These are phyloP conservation scores for Lunasporangiospora selenospora DNA, from an alignment of 192 early-diverging fungal species.

Conservation along the genomic window DNA sequence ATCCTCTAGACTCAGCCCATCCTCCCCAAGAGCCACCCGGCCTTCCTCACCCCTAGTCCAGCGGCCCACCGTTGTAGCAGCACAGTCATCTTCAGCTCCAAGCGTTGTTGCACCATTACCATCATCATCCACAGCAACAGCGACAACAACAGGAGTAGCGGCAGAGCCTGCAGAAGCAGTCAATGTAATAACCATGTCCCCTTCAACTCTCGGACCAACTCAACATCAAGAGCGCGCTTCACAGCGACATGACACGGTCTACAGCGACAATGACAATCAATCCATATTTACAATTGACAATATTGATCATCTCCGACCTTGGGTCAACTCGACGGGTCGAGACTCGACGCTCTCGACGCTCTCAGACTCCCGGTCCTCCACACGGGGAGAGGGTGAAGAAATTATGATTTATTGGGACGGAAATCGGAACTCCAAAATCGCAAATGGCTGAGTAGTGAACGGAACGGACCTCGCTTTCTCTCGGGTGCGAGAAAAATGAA, in stretches of 20 bases:
- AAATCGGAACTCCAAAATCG: slow-evolving; percentile 12
- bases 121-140: background rate
- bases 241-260: no score
- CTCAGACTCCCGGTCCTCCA: slow-evolving; percentile 22
- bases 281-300: no score
- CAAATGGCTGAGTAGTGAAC: no score
- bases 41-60: background rate
- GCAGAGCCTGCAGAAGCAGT: no score
- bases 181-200: no score
- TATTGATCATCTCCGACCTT: background rate
- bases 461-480: no score
- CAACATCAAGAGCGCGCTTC: no score
- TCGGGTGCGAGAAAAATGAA: no score
- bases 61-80: background rate
- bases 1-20: background rate
- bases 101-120: slow-evolving; percentile 7
- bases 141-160: slow-evolving; percentile 2
- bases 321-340: no score
- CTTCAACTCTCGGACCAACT: no score
- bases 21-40: background rate
- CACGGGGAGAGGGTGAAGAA: slow-evolving; percentile 33
- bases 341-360: slow-evolving; percentile 28
- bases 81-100: background rate
- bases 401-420: slow-evolving; percentile 49
- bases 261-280: no score